Evolutionary conservation across 2,329 filamentous ascomycete genomes (phyloP).

Genomic region (Ceratocystis huliohia): DNA sequence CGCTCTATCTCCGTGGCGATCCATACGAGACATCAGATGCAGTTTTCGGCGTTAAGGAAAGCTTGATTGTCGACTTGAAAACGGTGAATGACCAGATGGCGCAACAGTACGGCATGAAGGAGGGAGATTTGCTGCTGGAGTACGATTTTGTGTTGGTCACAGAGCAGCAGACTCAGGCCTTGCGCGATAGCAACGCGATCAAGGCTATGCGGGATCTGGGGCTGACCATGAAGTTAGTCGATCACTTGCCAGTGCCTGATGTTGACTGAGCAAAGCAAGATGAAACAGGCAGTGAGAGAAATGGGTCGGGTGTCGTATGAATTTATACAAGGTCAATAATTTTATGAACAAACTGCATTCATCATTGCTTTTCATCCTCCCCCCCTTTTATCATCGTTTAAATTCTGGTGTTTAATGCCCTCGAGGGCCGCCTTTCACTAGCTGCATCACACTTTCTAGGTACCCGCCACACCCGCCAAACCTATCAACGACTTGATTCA

Average conservation of each 20-base stretch:
- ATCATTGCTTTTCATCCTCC: neutral
- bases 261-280: constrained; percentile 28
- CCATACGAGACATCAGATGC: constrained; percentile 74
- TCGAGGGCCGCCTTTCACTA: constrained; percentile 40
- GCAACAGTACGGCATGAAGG: constrained; percentile 48
- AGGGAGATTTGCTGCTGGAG: constrained; percentile 49
- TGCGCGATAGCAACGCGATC: constrained; percentile 52
- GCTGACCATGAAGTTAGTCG: constrained; percentile 55
- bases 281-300: neutral
- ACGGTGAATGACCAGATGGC: constrained; percentile 42
- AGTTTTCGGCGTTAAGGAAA: constrained; percentile 78
- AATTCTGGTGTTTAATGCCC: constrained; percentile 28
- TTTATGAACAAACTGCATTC: no score
- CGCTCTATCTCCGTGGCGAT: constrained; percentile 64
- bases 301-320: neutral
- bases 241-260: constrained; percentile 66
- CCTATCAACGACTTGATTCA: constrained; percentile 35
- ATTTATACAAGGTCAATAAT: neutral
- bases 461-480: constrained; percentile 47
- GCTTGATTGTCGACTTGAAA: constrained; percentile 53
- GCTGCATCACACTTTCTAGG: constrained; percentile 44
- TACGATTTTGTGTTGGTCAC: constrained; percentile 71
- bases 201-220: constrained; percentile 56
- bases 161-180: constrained; percentile 51
- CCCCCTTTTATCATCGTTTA: neutral